Percentiles rank a stretch among this genome's conserved stretches.
Conservation (phyloP, 192 early-diverging fungal genomes). For the Linnemannia zychae region DNA sequence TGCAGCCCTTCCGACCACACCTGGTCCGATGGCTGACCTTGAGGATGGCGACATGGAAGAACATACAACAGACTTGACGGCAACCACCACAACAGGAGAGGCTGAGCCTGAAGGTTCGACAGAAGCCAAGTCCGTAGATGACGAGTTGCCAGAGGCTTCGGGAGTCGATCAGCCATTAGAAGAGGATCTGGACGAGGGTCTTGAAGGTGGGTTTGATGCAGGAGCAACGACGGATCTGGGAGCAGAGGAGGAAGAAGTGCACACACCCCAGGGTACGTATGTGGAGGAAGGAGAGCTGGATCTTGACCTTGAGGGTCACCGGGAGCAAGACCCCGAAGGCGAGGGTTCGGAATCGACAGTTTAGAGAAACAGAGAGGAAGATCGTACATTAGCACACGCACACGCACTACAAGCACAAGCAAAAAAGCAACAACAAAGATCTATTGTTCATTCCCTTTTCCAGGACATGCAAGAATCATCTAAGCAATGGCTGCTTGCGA, state of each 20-base stretch:
- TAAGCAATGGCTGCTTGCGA: no score
- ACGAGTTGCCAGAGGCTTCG: neutral
- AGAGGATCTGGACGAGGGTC: constrained; percentile 30
- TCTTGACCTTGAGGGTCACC: constrained; percentile 36
- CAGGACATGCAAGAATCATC: neutral
- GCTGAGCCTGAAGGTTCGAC: neutral
- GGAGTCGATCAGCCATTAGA: constrained; percentile 18
- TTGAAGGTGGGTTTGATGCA: constrained; percentile 27
- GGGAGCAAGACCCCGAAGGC: constrained; percentile 24
- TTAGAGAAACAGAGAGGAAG: constrained; percentile 10
- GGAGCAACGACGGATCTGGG: constrained; percentile 54
- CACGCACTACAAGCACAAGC: neutral
- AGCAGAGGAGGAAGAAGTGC: constrained; percentile 39
- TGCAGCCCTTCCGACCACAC: constrained; percentile 17
- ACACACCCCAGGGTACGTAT: constrained; percentile 30
- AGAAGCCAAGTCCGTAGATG: neutral
- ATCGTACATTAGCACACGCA: constrained; percentile 1
- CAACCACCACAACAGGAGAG: neutral
- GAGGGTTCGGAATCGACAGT: constrained; percentile 27
- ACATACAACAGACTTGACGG: neutral
- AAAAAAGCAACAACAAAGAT: neutral
- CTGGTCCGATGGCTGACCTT: constrained; percentile 25
- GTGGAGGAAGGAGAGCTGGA: constrained; percentile 41
- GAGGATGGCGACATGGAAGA: constrained; percentile 44
- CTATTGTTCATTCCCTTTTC: neutral